Evolutionary conservation across 2,329 filamentous ascomycete genomes (phyloP).

Genomic region (Trichophyton schoenleinii): DNA sequence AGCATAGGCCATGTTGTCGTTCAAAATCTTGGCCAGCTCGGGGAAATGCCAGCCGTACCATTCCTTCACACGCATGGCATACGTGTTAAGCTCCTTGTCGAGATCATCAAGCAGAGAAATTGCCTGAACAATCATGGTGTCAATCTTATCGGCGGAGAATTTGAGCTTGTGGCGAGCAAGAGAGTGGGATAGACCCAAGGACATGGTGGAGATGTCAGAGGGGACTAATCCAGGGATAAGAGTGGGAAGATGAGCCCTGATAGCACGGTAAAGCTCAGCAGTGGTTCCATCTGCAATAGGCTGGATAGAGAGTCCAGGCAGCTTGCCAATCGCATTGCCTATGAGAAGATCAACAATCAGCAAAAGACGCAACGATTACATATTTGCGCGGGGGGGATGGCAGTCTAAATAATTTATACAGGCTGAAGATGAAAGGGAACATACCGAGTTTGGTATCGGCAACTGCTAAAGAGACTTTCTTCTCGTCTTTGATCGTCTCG

Average conservation of each 20-base stretch:
- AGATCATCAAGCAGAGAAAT: slow-evolving; percentile 88
- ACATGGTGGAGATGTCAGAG: slow-evolving; percentile 84
- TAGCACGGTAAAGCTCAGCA: slow-evolving; percentile 82
- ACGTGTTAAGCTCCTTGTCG: slow-evolving; percentile 97
- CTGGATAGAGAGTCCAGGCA: slow-evolving; percentile 75
- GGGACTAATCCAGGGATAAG: slow-evolving; percentile 79
- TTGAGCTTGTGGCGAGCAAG: slow-evolving; percentile 96
- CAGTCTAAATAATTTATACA: not conserved
- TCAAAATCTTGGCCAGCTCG: slow-evolving; percentile 91
- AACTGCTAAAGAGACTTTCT: slow-evolving; percentile 88
- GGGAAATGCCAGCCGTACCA: slow-evolving; percentile 99
- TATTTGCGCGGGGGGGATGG: not conserved
- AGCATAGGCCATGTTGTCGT: slow-evolving; percentile 91
- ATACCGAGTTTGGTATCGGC: slow-evolving; percentile 76
- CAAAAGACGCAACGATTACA: not conserved
- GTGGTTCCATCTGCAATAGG: slow-evolving; percentile 71
- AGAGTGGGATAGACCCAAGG: slow-evolving; percentile 89
- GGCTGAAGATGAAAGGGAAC: not conserved
- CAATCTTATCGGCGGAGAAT: slow-evolving; percentile 96
- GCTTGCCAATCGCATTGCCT: slow-evolving; percentile 78
- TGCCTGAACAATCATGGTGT: slow-evolving; percentile 98
- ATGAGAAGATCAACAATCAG: not conserved
- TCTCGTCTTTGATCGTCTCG: slow-evolving; percentile 87
- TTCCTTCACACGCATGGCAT: slow-evolving; percentile 98
- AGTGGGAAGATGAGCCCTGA: slow-evolving; percentile 79